Evolutionary conservation across 495 filamentous ascomycete species (phyloP).

Genomic region (Penicillium goetzii): DNA sequence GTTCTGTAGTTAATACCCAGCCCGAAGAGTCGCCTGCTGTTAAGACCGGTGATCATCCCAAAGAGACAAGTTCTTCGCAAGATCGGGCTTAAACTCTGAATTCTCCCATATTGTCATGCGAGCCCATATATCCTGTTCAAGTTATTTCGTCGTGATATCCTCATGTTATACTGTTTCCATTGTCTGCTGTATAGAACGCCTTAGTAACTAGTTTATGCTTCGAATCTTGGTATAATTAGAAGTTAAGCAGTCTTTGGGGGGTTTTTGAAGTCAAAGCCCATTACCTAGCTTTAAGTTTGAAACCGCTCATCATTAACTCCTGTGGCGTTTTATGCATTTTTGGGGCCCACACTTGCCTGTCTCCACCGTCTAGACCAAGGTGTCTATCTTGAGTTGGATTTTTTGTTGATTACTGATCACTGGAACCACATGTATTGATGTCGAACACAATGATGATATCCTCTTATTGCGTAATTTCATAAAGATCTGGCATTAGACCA

Average conservation of each 20-base stretch:
- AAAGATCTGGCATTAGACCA: not conserved
- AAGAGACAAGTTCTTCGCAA: not conserved
- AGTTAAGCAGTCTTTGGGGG: too few species aligned
- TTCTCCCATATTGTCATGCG: not conserved
- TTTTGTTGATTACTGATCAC: conserved; percentile 5
- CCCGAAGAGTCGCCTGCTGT: not conserved
- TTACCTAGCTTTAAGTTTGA: not conserved
- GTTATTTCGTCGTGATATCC: not conserved
- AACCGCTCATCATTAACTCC: not conserved
- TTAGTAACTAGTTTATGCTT: not conserved
- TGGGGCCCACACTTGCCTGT: not conserved
- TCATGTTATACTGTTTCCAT: not conserved
- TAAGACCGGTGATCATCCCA: not conserved
- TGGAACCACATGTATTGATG: not conserved
- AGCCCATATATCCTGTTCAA: not conserved
- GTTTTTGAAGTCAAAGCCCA: too few species aligned
- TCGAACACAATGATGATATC: not conserved
- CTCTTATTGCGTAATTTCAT: not conserved
- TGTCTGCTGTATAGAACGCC: too few species aligned
- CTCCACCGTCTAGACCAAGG: not conserved
- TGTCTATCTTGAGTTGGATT: not conserved
- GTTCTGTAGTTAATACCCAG: not conserved
- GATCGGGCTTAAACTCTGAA: not conserved
- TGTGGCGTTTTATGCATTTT: not conserved
- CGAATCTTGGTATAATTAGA: too few species aligned